phyloP scores from a whole-genome alignment of 2,329 filamentous ascomycete genomes.

The Cercospora sojina region DNA sequence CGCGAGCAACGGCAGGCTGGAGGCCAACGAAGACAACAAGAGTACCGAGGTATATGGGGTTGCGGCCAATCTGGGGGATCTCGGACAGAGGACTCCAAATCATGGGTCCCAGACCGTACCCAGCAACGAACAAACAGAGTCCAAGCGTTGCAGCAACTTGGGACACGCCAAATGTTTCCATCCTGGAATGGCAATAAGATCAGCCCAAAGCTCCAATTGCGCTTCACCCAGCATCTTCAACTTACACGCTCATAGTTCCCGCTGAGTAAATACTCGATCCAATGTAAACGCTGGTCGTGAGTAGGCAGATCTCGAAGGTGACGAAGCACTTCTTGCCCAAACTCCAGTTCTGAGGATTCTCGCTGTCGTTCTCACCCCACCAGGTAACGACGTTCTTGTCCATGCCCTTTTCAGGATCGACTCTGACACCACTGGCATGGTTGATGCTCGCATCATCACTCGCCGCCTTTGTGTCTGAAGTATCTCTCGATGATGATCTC shows the following conservation, averaged over 20 bases:
- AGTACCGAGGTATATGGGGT: conserved; percentile 51
- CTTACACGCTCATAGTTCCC: conserved; percentile 41
- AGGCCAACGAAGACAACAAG: conserved; percentile 52
- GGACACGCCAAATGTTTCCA: conserved; percentile 47
- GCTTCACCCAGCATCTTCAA: background rate
- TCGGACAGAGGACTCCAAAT: conserved; percentile 50
- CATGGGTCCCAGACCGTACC: conserved; percentile 53
- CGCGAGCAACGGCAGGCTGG: conserved; percentile 49
- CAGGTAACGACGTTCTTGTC: conserved; percentile 54
- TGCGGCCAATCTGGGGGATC: conserved; percentile 52
- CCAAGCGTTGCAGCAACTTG: conserved; percentile 50
- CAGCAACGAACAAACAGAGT: conserved; percentile 52
- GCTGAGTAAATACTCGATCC: conserved; percentile 54
- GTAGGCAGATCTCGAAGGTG: conserved; percentile 48
- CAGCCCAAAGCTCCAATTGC: background rate
- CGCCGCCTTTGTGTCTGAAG: conserved; percentile 9
- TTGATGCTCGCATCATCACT: conserved; percentile 32
- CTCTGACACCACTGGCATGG: conserved; percentile 42
- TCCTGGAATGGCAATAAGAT: conserved; percentile 9
- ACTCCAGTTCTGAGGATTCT: conserved; percentile 40
- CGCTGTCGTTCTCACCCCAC: conserved; percentile 51
- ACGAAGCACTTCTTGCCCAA: conserved; percentile 45
- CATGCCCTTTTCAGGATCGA: conserved; percentile 55
- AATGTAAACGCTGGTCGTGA: conserved; percentile 54
- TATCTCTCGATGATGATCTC: conserved; percentile 21